Conservation (phyloP, 2,329 filamentous ascomycete species). For the Fusarium praegraminearum region DNA sequence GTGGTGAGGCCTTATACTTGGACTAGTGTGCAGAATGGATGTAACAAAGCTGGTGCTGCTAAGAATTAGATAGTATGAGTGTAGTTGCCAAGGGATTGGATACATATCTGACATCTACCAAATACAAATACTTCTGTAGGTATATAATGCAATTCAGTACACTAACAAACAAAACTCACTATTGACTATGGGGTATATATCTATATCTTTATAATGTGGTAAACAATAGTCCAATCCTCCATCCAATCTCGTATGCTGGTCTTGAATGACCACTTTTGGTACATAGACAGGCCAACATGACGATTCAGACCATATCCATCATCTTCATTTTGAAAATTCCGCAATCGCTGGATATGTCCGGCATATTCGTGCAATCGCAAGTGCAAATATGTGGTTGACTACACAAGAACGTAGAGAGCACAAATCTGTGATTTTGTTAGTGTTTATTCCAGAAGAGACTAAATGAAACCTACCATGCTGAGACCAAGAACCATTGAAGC, state of each 20-base stretch:
- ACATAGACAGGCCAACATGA: neutral
- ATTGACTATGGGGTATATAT: constrained; percentile 34
- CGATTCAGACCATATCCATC: neutral
- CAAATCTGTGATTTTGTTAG: constrained; percentile 59
- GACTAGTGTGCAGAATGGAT: neutral
- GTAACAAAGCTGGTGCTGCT: constrained; percentile 5
- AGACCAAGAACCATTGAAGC: constrained; percentile 89
- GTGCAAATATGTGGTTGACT: constrained; percentile 18
- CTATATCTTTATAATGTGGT: constrained; percentile 13
- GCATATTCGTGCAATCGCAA: constrained; percentile 7
- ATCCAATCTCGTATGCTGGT: constrained; percentile 3
- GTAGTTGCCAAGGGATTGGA: neutral
- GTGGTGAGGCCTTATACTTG: neutral
- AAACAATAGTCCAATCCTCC: neutral
- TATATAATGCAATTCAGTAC: neutral
- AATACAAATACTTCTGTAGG: neutral
- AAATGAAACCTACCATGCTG: constrained; percentile 73
- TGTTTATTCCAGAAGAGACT: neutral
- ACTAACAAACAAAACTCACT: constrained; percentile 7
- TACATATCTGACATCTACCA: neutral
- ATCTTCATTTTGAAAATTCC: neutral
- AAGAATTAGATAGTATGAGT: neutral
- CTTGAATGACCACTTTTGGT: neutral
- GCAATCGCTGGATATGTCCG: constrained; percentile 5
- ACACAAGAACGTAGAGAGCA: constrained; percentile 65